phyloP scores from a whole-genome alignment of 345 rosid species.

The sweet orange (Citrus sinensis) region DNA sequence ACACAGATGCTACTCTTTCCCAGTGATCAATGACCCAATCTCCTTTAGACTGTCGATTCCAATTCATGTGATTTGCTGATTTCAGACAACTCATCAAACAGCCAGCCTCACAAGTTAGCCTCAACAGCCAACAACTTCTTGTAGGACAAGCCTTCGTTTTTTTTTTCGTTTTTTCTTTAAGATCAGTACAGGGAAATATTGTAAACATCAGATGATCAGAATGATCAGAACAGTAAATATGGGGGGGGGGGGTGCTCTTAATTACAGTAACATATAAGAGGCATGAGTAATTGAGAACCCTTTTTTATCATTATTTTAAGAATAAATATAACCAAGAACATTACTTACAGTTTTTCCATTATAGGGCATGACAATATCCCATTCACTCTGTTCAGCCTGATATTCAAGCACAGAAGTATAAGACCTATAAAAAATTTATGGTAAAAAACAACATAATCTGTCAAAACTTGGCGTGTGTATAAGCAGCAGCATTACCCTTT shows the following conservation, averaged over 20 bases:
- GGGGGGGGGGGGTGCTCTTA: too few species aligned
- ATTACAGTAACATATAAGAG: not conserved
- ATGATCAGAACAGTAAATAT: not conserved
- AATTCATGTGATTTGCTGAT: not conserved
- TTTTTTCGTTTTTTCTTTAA: too few species aligned
- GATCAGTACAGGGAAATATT: not conserved
- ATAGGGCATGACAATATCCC: conserved; percentile 49
- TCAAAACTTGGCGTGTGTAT: not conserved
- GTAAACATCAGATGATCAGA: not conserved
- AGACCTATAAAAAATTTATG: not conserved
- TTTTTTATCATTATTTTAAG: not conserved
- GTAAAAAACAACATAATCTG: not conserved
- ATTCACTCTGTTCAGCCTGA: conserved; percentile 47
- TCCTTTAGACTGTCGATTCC: not conserved
- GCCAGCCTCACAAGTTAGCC: not conserved
- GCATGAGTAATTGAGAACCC: not conserved
- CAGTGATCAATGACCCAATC: not conserved
- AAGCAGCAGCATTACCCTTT: conserved; percentile 41
- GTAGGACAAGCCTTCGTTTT: not conserved
- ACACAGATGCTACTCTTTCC: not conserved
- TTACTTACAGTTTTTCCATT: conserved; percentile 69
- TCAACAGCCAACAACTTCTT: not conserved
- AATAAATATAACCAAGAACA: not conserved
- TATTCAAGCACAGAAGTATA: conserved; percentile 2
- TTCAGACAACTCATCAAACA: not conserved